phyloP scores from a whole-genome alignment of 768 basidiomycete species.

The Cystofilobasidium ferigula region DNA sequence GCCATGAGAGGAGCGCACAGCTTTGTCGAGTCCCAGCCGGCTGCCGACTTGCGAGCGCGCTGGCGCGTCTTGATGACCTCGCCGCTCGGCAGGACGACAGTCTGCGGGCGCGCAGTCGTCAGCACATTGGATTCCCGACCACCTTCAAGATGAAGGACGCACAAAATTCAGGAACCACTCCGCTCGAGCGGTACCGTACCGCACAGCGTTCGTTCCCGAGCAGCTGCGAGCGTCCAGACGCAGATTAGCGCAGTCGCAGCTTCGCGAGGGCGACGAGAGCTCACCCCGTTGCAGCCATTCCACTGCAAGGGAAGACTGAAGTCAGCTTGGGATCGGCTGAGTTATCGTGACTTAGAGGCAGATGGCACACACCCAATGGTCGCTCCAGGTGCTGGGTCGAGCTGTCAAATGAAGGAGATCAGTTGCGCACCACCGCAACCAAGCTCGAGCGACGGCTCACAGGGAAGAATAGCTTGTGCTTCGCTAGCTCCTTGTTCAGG shows the following conservation, averaged over 20 bases:
- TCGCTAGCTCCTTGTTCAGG: conserved; percentile 57
- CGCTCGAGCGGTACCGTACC: conserved; percentile 70
- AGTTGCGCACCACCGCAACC: no score
- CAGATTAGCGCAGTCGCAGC: conserved; percentile 48
- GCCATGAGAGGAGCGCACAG: conserved; percentile 1
- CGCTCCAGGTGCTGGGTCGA: conserved; percentile 58
- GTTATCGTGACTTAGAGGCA: conserved; percentile 5
- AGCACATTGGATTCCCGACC: not conserved
- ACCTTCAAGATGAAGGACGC: conserved; percentile 38
- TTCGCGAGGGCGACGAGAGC: not conserved
- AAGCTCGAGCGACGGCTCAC: no score
- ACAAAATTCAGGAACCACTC: conserved; percentile 81
- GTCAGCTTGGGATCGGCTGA: not conserved
- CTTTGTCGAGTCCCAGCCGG: conserved; percentile 25
- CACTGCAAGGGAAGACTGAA: not conserved
- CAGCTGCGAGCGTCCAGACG: conserved; percentile 52
- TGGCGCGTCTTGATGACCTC: conserved; percentile 78
- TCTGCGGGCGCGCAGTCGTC: conserved; percentile 43
- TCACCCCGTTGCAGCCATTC: conserved; percentile 8
- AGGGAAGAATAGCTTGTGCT: conserved; percentile 73
- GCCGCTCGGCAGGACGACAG: conserved; percentile 76
- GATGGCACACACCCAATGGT: conserved; percentile 39
- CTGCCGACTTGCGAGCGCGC: conserved; percentile 29
- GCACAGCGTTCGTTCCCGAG: conserved; percentile 57
- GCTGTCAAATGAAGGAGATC: conserved; percentile 20